These are phyloP conservation scores for Vigna reflexopilosa DNA, from an alignment of 306 rosid species.

Conservation along the genomic window DNA sequence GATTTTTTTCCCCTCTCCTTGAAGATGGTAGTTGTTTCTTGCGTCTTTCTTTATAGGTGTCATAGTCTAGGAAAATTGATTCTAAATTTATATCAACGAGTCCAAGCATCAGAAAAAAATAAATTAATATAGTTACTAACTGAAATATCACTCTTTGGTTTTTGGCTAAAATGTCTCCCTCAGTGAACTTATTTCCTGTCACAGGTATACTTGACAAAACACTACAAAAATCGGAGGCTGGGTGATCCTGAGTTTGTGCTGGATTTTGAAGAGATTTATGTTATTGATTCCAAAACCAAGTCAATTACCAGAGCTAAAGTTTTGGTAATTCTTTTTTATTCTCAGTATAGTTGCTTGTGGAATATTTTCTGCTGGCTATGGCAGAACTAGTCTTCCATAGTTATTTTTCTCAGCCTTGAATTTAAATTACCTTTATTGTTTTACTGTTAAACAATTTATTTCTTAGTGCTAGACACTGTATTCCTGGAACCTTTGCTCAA, in stretches of 20 bases:
- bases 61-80: background rate
- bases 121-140: background rate
- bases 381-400: conserved; percentile 14
- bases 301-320: conserved; percentile 91
- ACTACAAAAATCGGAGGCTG: conserved; percentile 79
- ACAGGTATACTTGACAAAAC: conserved; percentile 91
- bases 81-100: background rate
- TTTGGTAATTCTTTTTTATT: conserved; percentile 58
- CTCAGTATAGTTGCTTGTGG: conserved; percentile 31
- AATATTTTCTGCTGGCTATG: conserved; percentile 13
- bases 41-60: background rate
- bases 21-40: background rate
- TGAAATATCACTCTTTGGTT: no score
- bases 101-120: conserved; percentile 22
- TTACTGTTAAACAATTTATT: conserved; percentile 16
- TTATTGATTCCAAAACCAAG: conserved; percentile 85
- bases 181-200: conserved; percentile 35
- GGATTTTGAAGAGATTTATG: conserved; percentile 93
- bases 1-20: background rate
- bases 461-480: background rate
- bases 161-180: conserved; percentile 10
- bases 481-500: conserved; percentile 20
- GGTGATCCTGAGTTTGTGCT: conserved; percentile 87
- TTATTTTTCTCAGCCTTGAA: conserved; percentile 29
- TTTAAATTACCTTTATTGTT: conserved; percentile 27